These are phyloP conservation scores for Colletotrichum tofieldiae DNA, from an alignment of 2,329 filamentous ascomycete species.

Conservation along the genomic window DNA sequence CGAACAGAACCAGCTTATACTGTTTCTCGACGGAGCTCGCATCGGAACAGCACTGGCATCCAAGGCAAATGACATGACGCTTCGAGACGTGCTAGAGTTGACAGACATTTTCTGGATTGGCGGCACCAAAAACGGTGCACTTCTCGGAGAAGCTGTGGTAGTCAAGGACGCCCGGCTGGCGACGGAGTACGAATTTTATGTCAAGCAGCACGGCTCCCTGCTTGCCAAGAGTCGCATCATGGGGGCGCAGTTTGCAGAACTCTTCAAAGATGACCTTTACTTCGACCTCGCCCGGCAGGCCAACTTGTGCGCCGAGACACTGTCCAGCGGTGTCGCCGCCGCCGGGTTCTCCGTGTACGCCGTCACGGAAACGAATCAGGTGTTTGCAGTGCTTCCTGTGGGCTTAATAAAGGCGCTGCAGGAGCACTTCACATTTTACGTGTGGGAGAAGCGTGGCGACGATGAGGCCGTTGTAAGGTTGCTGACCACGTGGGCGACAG, in stretches of 20 bases:
- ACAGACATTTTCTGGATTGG: conserved; percentile 71
- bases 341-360: conserved; percentile 60
- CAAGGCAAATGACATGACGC: conserved; percentile 58
- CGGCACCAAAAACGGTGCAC: conserved; percentile 66
- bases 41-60: conserved; percentile 60
- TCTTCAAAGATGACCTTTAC: conserved; percentile 62
- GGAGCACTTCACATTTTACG: conserved; percentile 62
- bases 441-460: conserved; percentile 62
- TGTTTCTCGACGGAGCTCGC: conserved; percentile 65
- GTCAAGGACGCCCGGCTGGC: conserved; percentile 60
- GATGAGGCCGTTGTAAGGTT: conserved; percentile 59
- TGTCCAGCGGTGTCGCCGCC: conserved; percentile 60
- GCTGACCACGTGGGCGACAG: conserved; percentile 67
- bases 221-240: conserved; percentile 66
- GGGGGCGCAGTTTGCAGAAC: conserved; percentile 65
- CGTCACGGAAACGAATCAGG: conserved; percentile 66
- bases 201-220: conserved; percentile 67
- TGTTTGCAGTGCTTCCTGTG: conserved; percentile 62
- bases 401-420: conserved; percentile 57
- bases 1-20: conserved; percentile 56
- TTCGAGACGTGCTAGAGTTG: conserved; percentile 61
- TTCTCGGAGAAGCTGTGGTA: conserved; percentile 66
- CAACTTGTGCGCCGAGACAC: conserved; percentile 60
- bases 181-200: conserved; percentile 64
- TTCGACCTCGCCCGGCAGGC: conserved; percentile 62